Percentiles rank a stretch among this genome's conserved stretches.
phyloP scores from a whole-genome alignment of 2,329 filamentous ascomycete species.

The Cladobotryum mycophilum region DNA sequence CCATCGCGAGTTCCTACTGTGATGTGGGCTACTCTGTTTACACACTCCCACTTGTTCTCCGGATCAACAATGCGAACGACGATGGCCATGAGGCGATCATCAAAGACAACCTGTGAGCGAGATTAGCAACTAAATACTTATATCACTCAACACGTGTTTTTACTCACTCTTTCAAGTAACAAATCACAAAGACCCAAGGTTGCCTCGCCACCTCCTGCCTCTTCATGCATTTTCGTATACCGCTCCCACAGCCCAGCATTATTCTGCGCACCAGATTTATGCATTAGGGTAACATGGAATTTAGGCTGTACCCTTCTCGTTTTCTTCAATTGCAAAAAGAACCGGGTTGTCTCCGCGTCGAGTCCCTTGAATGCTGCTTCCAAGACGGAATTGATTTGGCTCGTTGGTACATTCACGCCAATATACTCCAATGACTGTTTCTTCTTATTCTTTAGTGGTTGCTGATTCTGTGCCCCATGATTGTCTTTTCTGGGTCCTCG shows the following conservation, averaged over 20 bases:
- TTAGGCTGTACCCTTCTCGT: constrained; percentile 69
- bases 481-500: constrained; percentile 36
- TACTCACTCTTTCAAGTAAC: constrained; percentile 52
- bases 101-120: constrained; percentile 62
- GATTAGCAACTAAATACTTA: constrained; percentile 1
- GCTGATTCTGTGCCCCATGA: constrained; percentile 25
- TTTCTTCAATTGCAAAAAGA: constrained; percentile 71
- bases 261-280: constrained; percentile 58
- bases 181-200: constrained; percentile 57
- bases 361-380: constrained; percentile 61
- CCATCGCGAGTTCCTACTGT: constrained; percentile 76
- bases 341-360: constrained; percentile 37
- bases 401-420: constrained; percentile 40
- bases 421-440: constrained; percentile 52
- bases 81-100: constrained; percentile 84
- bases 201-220: constrained; percentile 20
- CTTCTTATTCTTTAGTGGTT: constrained; percentile 30
- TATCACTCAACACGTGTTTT: constrained; percentile 8
- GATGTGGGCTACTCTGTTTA: constrained; percentile 77
- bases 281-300: constrained; percentile 93
- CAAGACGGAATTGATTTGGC: constrained; percentile 48
- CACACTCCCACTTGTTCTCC: constrained; percentile 55
- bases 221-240: constrained; percentile 57
- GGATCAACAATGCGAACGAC: constrained; percentile 66
- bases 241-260: constrained; percentile 68